Base-by-base conservation (phyloP, 306 rosid genomes). In the Carpinus fangiana region DNA sequence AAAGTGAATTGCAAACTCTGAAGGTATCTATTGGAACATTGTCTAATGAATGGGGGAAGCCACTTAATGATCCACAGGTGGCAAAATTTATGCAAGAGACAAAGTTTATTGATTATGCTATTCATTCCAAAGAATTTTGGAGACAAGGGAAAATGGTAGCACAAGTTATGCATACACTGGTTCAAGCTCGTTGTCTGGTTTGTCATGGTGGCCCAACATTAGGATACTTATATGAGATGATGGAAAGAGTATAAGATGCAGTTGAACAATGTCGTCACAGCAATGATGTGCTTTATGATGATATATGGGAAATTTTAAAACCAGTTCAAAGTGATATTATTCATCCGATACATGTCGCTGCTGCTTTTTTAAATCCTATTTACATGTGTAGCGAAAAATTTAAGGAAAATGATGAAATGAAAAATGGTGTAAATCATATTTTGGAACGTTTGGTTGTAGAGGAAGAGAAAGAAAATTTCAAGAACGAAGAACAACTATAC, bases 141-240 rank as follows among this genome's bases (percentile, higher is more conserved):
- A 13, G 5, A 6, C 36, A 8, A 1, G 80, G 10, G 2, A 50
- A 53, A 76, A 28, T 5, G 3, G 1, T 13, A 0, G 26, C 23
- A 18, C 21, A 66, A 10, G 17, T 8, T 17, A 12, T 50, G 17
- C 13, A 0, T 7, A 41, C 73, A 67, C 1, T 65, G 3, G 28
- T 76, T 62, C 43, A 66, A 47, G 18, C 38, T 64, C 4, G 1
- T 26, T 38, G 8, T 10, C 21, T 64, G 8, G 74, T 76, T 18
- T 17, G 51, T 31, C 43, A 66, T 34, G 21, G 12, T 18, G 34
- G 80, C 4, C 20, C 79, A n/a, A 51, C 26, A 11, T 1, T 10
- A 28, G 45, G 74, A 34, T 66, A 76, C 17, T 66, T 76, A n/a
- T 76, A 65, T 20, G 74, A 48, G 43, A 57, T 46, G 8, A 51